These are phyloP conservation scores for Lactarius trivialis DNA, from an alignment of 768 basidiomycete genomes.

Conservation along the genomic window DNA sequence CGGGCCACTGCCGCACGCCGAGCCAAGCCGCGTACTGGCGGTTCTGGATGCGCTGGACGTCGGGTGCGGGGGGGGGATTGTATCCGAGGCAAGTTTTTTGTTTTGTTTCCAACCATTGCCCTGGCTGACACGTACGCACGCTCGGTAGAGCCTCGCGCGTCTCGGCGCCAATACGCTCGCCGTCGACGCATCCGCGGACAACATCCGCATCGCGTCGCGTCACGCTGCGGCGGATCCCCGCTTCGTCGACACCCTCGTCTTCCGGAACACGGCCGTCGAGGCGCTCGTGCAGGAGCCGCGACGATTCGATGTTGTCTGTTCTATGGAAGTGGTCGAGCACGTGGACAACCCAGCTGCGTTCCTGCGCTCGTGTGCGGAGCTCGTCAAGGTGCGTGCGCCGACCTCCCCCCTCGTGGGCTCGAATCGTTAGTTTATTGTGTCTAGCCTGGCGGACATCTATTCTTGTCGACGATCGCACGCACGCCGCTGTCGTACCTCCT, in stretches of 20 bases:
- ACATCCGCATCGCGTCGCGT: constrained; percentile 75
- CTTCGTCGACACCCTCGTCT: constrained; percentile 46
- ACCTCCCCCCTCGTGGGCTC: neutral
- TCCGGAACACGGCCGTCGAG: constrained; percentile 72
- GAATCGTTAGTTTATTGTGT: neutral
- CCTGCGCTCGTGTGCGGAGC: constrained; percentile 68
- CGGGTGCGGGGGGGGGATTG: constrained; percentile 91
- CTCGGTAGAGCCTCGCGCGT: constrained; percentile 68
- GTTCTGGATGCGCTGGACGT: constrained; percentile 80
- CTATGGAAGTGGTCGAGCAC: constrained; percentile 98
- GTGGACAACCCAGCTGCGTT: constrained; percentile 89
- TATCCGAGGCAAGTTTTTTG: constrained; percentile 66
- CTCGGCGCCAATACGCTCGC: constrained; percentile 83
- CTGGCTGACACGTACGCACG: neutral
- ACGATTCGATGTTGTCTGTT: constrained; percentile 88
- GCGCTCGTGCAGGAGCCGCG: constrained; percentile 54
- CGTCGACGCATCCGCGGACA: constrained; percentile 87
- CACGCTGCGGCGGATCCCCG: constrained; percentile 77
- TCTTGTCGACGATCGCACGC: constrained; percentile 92
- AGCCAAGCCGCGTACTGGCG: constrained; percentile 36
- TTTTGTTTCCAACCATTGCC: too few species aligned
- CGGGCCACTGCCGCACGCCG: too few species aligned
- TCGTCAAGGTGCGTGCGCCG: constrained; percentile 77
- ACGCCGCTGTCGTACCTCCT: constrained; percentile 66
- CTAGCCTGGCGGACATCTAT: constrained; percentile 92